These are phyloP conservation scores for Tetraselmis striata DNA, from an alignment of 139 green algal genomes.

Conservation along the genomic window DNA sequence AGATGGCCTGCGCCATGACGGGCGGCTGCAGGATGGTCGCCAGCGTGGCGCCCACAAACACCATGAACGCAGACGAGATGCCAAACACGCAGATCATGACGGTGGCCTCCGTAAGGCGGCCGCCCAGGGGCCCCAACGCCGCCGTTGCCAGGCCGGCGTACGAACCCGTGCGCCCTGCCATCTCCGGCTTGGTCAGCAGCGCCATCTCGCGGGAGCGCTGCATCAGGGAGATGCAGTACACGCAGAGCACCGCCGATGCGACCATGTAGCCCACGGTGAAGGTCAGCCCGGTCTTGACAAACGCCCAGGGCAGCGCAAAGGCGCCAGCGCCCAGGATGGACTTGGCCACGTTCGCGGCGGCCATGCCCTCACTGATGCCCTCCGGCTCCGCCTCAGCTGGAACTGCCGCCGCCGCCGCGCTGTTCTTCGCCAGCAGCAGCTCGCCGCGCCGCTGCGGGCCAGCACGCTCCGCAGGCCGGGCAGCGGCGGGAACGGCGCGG, in stretches of 20 bases:
- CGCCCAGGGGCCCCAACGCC: constrained; percentile 10
- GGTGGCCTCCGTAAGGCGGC: constrained; percentile 1
- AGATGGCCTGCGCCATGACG: neutral
- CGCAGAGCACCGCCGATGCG: constrained; percentile 1
- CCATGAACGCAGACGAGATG: constrained; percentile 19
- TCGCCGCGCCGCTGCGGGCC: too few relatives aligned
- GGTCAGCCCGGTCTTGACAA: constrained; percentile 12
- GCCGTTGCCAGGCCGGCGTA: constrained; percentile 19
- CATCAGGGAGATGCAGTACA: constrained; percentile 18
- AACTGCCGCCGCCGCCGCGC: neutral
- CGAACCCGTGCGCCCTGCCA: neutral
- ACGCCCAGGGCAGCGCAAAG: constrained; percentile 32
- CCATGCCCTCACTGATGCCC: constrained; percentile 7
- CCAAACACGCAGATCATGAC: constrained; percentile 20
- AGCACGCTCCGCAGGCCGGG: too few relatives aligned
- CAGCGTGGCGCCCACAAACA: constrained; percentile 19
- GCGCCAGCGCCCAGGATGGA: constrained; percentile 27
- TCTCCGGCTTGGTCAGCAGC: neutral
- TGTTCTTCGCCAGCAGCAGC: neutral
- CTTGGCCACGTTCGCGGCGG: constrained; percentile 23
- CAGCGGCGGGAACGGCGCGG: too few relatives aligned
- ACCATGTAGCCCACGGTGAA: constrained; percentile 14
- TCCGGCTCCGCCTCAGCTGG: neutral
- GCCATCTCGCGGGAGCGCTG: constrained; percentile 10
- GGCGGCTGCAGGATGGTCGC: neutral